phyloP scores from a whole-genome alignment of 23 red algal genomes.

The Gracilaria domingensis region DNA sequence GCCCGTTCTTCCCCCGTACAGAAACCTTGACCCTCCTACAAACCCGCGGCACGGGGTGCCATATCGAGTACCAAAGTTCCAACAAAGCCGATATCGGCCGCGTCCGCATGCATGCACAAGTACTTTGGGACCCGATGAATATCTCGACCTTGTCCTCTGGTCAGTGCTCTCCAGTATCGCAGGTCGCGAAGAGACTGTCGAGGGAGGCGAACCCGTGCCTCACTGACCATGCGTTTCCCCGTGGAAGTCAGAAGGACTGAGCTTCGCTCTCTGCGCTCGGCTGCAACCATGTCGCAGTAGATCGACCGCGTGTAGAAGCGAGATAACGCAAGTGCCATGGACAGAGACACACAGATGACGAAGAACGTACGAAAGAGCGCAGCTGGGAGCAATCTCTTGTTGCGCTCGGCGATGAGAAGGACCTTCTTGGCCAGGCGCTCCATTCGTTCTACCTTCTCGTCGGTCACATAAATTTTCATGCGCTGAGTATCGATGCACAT shows the following conservation, averaged over 20 bases:
- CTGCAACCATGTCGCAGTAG: too few species aligned
- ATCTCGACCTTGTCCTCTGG: constrained; percentile 9
- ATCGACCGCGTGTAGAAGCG: too few species aligned
- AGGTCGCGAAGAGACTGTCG: constrained; percentile 2
- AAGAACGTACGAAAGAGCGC: too few species aligned
- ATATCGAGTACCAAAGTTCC: not conserved
- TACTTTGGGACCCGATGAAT: not conserved
- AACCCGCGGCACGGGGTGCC: not conserved
- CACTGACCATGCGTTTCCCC: not conserved
- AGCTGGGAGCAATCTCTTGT: too few species aligned
- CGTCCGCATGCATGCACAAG: not conserved
- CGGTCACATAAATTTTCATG: not conserved
- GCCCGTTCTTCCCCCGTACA: not conserved
- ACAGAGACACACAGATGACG: too few species aligned
- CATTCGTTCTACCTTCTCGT: not conserved
- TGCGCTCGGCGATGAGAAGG: too few species aligned
- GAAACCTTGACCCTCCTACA: constrained; percentile 38
- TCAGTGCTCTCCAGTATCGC: not conserved
- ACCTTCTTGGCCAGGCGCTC: not conserved
- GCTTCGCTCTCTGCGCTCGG: not conserved
- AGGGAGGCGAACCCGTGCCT: not conserved
- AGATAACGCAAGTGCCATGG: too few species aligned
- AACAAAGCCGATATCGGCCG: not conserved
- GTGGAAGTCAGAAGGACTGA: not conserved
- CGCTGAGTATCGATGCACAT: not conserved